These are phyloP conservation scores for Pichia sp. DNA, from an alignment of 1,139 yeast species.

Conservation along the genomic window DNA sequence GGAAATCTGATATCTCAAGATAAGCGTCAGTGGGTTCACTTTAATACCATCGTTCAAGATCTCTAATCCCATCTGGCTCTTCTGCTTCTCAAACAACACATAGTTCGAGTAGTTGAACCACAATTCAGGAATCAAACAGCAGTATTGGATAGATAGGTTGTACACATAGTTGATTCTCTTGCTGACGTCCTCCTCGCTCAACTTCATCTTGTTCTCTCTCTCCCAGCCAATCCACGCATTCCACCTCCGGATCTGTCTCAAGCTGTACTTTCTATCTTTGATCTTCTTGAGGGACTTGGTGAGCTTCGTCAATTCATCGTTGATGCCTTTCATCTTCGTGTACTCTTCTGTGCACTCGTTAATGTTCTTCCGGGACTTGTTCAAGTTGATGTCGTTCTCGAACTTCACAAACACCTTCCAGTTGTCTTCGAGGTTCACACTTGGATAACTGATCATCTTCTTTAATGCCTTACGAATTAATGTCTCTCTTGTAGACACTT, in stretches of 20 bases:
- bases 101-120: conserved; percentile 70
- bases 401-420: conserved; percentile 81
- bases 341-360: conserved; percentile 84
- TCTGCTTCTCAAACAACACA: conserved; percentile 25
- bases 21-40: conserved; percentile 71
- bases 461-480: conserved; percentile 73
- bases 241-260: conserved; percentile 58
- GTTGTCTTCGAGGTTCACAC: conserved; percentile 67
- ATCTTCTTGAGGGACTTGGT: conserved; percentile 34
- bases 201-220: conserved; percentile 61
- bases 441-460: conserved; percentile 68
- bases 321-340: conserved; percentile 83
- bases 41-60: conserved; percentile 54
- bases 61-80: conserved; percentile 24
- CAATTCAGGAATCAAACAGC: conserved; percentile 75
- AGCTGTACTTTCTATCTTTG: conserved; percentile 26
- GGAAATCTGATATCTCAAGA: conserved; percentile 65
- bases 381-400: conserved; percentile 63
- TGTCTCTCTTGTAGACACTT: conserved; percentile 80
- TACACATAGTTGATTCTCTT: conserved; percentile 73
- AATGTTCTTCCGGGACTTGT: conserved; percentile 83
- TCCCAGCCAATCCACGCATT: conserved; percentile 80
- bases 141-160: conserved; percentile 64
- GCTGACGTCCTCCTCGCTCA: conserved; percentile 48
- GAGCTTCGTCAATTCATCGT: conserved; percentile 56